Evolutionary conservation across 208 protist genomes (phyloP).

Genomic region (Crithidia mellificae): DNA sequence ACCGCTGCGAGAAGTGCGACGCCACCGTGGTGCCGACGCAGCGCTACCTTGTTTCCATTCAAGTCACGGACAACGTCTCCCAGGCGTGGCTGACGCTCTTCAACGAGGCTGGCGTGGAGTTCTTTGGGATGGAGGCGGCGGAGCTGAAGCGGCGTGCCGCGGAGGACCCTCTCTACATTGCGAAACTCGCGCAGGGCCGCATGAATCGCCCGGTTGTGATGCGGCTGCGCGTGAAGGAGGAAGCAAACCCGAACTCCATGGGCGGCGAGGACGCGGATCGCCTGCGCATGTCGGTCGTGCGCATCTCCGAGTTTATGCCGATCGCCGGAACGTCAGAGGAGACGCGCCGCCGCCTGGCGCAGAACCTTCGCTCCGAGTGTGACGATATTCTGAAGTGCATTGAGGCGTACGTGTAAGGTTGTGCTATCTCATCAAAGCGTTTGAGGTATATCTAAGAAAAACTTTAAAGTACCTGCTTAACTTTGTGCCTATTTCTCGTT

Average conservation of each 20-base stretch:
- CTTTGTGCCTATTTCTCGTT: no score
- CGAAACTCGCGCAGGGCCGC: conserved; percentile 71
- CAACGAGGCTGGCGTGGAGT: conserved; percentile 86
- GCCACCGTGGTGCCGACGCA: conserved; percentile 65
- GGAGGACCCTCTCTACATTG: conserved; percentile 79
- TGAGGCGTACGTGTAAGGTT: conserved; percentile 71
- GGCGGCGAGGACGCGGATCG: conserved; percentile 71
- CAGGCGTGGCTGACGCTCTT: conserved; percentile 92
- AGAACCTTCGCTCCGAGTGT: conserved; percentile 75
- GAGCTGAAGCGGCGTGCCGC: conserved; percentile 82
- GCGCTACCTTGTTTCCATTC: conserved; percentile 88
- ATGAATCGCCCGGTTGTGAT: conserved; percentile 89
- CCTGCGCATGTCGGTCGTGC: conserved; percentile 80
- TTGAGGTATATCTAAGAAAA: no score
- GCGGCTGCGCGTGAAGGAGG: conserved; percentile 89
- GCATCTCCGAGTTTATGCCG: conserved; percentile 87
- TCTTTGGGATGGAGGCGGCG: conserved; percentile 84
- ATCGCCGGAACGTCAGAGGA: conserved; percentile 70
- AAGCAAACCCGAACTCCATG: conserved; percentile 45
- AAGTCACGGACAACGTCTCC: conserved; percentile 86
- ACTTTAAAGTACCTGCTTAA: no score
- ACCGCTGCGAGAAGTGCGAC: conserved; percentile 92
- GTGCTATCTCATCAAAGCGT: no score
- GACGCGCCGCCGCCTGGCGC: conserved; percentile 59
- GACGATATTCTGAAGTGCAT: conserved; percentile 82